Conservation (phyloP, 352 stramenopile genomes). For the Elongisporangium undulatum region DNA sequence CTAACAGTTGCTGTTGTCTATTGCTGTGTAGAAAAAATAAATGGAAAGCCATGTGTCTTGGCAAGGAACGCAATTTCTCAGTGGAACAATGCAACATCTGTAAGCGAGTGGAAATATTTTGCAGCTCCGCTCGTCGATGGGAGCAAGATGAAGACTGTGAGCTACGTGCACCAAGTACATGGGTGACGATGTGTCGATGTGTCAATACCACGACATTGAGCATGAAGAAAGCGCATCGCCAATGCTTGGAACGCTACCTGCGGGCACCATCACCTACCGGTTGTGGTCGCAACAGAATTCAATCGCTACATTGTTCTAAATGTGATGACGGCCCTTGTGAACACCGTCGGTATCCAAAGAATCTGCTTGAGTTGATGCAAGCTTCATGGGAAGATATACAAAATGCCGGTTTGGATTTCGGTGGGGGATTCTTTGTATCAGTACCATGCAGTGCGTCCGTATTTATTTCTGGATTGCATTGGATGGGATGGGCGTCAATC, state of each 20-base stretch:
- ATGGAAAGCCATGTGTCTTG: slow-evolving; percentile 29
- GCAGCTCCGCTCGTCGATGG: slow-evolving; percentile 12
- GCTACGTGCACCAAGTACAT: slow-evolving; percentile 27
- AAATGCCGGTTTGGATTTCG: slow-evolving; percentile 23
- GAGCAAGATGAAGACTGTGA: slow-evolving; percentile 25
- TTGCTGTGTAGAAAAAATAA: slow-evolving; percentile 7
- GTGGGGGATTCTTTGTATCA: slow-evolving; percentile 34
- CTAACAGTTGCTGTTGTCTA: background rate
- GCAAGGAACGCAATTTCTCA: slow-evolving; percentile 11
- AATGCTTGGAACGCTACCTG: slow-evolving; percentile 18
- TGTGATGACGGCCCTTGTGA: background rate
- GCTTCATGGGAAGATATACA: slow-evolving; percentile 31
- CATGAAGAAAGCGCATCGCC: slow-evolving; percentile 21
- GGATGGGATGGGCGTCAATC: slow-evolving; percentile 26
- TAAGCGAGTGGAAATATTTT: slow-evolving; percentile 23
- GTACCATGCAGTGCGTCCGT: slow-evolving; percentile 30
- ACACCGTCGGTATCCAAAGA: background rate
- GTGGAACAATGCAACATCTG: slow-evolving; percentile 40
- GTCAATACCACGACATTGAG: slow-evolving; percentile 20
- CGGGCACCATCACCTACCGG: background rate
- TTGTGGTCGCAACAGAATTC: background rate
- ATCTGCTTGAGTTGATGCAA: slow-evolving; percentile 18
- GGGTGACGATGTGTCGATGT: slow-evolving; percentile 39
- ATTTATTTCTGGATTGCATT: slow-evolving; percentile 21
- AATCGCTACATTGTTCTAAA: background rate